Conservation (phyloP, 176 grass and related monocot genomes). For the Canna indica region DNA sequence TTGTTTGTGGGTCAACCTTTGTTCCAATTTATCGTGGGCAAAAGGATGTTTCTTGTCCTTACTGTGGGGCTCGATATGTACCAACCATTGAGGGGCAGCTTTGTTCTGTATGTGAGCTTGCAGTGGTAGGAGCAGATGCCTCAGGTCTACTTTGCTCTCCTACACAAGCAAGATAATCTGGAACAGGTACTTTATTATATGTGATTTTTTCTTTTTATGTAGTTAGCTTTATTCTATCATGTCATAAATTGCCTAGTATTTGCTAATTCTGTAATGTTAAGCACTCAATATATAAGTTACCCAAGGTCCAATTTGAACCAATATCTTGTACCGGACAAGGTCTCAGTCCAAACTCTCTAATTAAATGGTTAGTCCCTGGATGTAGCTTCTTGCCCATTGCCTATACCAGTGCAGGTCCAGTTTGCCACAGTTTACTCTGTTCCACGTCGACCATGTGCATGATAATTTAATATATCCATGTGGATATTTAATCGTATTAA, state of each 20-base stretch:
- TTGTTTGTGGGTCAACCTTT: constrained; percentile 72
- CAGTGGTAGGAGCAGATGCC: constrained; percentile 63
- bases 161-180: constrained; percentile 65
- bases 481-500: background rate
- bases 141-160: constrained; percentile 77
- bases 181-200: constrained; percentile 20
- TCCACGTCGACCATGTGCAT: background rate
- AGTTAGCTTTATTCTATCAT: constrained; percentile 20
- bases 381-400: background rate
- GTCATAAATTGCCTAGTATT: constrained; percentile 20
- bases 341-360: background rate
- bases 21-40: constrained; percentile 95
- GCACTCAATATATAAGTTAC: background rate
- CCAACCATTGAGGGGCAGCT: constrained; percentile 58
- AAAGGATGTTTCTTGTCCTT: constrained; percentile 80
- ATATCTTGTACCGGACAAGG: too few species aligned
- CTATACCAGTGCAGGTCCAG: too few species aligned
- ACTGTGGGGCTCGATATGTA: constrained; percentile 66
- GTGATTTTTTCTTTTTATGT: constrained; percentile 23
- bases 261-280: background rate
- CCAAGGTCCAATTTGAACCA: too few species aligned
- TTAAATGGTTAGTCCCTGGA: background rate
- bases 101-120: constrained; percentile 80
- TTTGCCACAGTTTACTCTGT: too few species aligned
- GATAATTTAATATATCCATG: background rate